phyloP scores from a whole-genome alignment of 2,329 filamentous ascomycete genomes.

The Pyricularia pennisetigena region DNA sequence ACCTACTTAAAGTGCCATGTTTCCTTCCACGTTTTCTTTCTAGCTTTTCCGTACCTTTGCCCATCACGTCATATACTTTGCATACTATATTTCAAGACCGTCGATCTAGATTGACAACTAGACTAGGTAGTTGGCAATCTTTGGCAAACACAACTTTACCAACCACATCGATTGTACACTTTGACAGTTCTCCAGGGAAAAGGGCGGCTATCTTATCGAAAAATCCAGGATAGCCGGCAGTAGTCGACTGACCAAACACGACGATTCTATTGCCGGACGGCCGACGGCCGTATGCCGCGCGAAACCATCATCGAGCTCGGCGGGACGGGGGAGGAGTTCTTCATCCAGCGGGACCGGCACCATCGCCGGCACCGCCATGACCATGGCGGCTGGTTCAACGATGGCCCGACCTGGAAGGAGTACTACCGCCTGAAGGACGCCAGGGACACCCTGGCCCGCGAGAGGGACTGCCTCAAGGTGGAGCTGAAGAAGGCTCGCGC shows the following conservation, averaged over 20 bases:
- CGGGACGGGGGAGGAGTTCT: not conserved
- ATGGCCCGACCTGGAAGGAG: not conserved
- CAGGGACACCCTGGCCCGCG: not conserved
- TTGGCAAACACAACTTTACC: not conserved
- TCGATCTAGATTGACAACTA: not conserved
- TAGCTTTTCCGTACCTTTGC: not conserved
- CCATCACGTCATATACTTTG: not conserved
- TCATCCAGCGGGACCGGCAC: not conserved
- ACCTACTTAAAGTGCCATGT: not conserved
- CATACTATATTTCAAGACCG: not conserved
- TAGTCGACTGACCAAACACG: not conserved
- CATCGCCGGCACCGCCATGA: not conserved
- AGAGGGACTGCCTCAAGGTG: not conserved
- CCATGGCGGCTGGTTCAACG: not conserved
- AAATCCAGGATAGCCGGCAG: not conserved
- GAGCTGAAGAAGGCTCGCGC: not conserved
- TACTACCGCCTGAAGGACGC: not conserved
- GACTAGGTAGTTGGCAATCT: not conserved
- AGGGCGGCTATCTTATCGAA: not conserved
- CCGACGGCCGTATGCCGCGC: not conserved
- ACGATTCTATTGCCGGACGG: not conserved
- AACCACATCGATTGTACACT: not conserved
- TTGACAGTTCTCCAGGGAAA: not conserved
- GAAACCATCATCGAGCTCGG: slow-evolving; percentile 3
- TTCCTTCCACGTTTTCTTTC: not conserved